Conservation (phyloP, 257 asterid genomes). For the Scutellaria barbata region DNA sequence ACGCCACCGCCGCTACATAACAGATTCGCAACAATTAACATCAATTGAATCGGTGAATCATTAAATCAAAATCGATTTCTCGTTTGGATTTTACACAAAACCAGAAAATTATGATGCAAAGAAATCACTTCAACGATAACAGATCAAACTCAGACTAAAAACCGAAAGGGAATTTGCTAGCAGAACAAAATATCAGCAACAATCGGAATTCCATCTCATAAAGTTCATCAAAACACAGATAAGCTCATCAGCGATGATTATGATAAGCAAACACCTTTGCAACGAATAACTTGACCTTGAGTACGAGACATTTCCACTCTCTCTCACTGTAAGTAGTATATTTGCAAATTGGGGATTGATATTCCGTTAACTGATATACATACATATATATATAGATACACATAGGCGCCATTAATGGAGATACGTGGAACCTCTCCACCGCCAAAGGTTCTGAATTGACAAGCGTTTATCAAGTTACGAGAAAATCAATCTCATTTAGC, state of each 20-base stretch:
- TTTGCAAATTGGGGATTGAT: neutral
- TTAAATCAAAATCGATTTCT: neutral
- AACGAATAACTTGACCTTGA: constrained; percentile 55
- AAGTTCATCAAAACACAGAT: neutral
- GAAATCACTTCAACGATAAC: neutral
- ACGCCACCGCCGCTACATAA: constrained; percentile 77
- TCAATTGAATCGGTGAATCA: neutral
- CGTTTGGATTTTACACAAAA: neutral
- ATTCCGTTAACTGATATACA: neutral
- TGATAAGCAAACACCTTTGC: constrained; percentile 51
- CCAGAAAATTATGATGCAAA: neutral
- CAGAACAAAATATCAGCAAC: constrained; percentile 12
- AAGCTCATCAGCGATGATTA: neutral
- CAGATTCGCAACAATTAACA: neutral
- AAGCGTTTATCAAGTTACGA: neutral
- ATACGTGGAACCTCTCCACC: constrained; percentile 29
- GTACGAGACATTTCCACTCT: constrained; percentile 49
- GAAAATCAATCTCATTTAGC: constrained; percentile 11
- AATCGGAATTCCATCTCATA: neutral
- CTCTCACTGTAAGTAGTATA: neutral
- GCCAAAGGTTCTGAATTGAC: neutral
- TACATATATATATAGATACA: neutral
- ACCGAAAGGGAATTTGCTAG: neutral
- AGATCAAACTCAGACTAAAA: neutral
- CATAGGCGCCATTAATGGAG: neutral